These are phyloP conservation scores for Ramularia endophylla DNA, from an alignment of 2,329 filamentous ascomycete species.

Conservation along the genomic window DNA sequence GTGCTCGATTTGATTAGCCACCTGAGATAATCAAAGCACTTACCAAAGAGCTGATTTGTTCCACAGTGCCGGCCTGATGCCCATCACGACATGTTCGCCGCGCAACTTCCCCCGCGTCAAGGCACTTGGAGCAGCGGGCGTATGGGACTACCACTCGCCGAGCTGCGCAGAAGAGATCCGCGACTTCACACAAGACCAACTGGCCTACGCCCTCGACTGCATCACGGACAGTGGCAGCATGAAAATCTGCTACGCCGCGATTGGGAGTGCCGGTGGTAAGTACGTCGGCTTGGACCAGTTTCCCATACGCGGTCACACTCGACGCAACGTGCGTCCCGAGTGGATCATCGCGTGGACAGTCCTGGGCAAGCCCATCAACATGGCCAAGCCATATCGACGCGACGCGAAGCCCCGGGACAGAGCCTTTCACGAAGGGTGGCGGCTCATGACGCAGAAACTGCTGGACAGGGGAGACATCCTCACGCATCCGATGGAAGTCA, in stretches of 20 bases:
- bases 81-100: conserved; percentile 43
- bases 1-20: too few relatives aligned
- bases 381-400: conserved; percentile 1
- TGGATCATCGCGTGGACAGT: conserved; percentile 28
- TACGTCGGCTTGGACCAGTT: conserved; percentile 36
- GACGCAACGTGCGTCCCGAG: conserved; percentile 20
- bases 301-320: conserved; percentile 15
- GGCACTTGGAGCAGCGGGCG: conserved; percentile 38
- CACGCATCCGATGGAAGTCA: background rate
- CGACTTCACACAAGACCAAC: conserved; percentile 33
- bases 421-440: background rate
- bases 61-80: conserved; percentile 34
- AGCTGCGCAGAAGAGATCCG: conserved; percentile 32
- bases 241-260: conserved; percentile 34
- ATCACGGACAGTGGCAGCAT: conserved; percentile 33
- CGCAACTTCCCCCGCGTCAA: conserved; percentile 38
- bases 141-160: conserved; percentile 41
- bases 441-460: background rate
- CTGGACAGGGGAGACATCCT: background rate
- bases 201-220: conserved; percentile 41
- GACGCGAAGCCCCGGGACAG: background rate
- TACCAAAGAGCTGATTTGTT: background rate
- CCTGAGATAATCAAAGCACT: background rate
- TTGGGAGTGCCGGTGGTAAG: conserved; percentile 35
- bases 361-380: conserved; percentile 17